Percentiles rank a stretch among this genome's conserved stretches.
phyloP scores from a whole-genome alignment of 2,329 filamentous ascomycete genomes.

The Lecanoromycetidae sp. region DNA sequence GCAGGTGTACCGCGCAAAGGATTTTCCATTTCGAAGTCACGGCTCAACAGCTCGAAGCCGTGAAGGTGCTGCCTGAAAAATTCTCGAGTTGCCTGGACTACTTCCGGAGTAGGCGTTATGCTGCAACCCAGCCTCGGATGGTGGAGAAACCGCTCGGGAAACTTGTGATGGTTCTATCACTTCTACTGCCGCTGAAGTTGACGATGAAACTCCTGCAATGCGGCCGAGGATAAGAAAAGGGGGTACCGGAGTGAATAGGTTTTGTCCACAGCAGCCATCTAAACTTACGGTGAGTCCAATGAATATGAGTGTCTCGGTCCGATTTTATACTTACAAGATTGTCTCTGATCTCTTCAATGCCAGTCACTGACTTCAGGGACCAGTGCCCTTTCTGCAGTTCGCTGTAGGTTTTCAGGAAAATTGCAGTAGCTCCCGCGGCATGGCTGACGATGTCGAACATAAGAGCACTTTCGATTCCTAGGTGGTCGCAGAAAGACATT shows the following conservation, averaged over 20 bases:
- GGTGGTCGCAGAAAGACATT: constrained; percentile 11
- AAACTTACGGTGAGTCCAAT: background rate
- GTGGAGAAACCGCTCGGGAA: background rate
- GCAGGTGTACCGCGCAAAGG: too few species aligned
- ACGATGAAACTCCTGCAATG: constrained; percentile 2
- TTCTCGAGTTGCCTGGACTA: background rate
- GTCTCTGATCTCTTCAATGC: background rate
- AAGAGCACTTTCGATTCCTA: constrained; percentile 7
- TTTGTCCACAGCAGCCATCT: background rate
- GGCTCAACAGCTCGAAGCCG: too few species aligned
- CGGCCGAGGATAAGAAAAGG: constrained; percentile 7
- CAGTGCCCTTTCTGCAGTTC: constrained; percentile 4
- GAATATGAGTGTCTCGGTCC: too few species aligned
- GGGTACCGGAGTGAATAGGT: constrained; percentile 2
- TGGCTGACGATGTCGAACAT: constrained; percentile 17
- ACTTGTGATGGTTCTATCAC: background rate
- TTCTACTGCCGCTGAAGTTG: too few species aligned
- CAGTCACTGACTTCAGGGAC: background rate
- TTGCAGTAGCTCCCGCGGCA: constrained; percentile 12
- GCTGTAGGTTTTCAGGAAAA: constrained; percentile 5
- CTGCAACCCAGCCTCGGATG: background rate
- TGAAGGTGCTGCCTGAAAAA: background rate
- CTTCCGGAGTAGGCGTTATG: background rate
- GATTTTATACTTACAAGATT: constrained; percentile 8
- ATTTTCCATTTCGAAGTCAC: too few species aligned